These are phyloP conservation scores for Mollisia scopiformis DNA, from an alignment of 2,329 filamentous ascomycete genomes.

Conservation along the genomic window DNA sequence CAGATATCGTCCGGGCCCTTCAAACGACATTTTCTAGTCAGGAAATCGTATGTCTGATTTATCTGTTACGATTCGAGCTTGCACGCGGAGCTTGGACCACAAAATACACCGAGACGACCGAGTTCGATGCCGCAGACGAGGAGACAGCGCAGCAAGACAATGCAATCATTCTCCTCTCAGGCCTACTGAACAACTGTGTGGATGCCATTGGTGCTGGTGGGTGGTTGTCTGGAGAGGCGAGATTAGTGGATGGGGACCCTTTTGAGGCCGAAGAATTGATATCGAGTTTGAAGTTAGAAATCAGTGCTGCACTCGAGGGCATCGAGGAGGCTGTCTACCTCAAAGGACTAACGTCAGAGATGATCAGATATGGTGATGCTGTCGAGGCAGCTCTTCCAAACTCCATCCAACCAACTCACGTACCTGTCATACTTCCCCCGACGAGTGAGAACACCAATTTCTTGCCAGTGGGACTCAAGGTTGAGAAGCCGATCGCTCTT, in stretches of 20 bases:
- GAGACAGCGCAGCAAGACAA: slow-evolving; percentile 61
- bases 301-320: slow-evolving; percentile 72
- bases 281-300: slow-evolving; percentile 66
- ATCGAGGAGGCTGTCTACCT: slow-evolving; percentile 70
- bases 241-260: slow-evolving; percentile 50
- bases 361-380: slow-evolving; percentile 59
- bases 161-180: slow-evolving; percentile 71
- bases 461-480: slow-evolving; percentile 75
- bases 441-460: slow-evolving; percentile 47
- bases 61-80: slow-evolving; percentile 73
- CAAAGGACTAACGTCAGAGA: slow-evolving; percentile 66
- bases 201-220: slow-evolving; percentile 76
- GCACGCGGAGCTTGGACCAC: slow-evolving; percentile 77
- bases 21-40: slow-evolving; percentile 65
- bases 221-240: slow-evolving; percentile 68
- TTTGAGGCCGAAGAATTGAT: slow-evolving; percentile 65
- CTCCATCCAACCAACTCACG: slow-evolving; percentile 40
- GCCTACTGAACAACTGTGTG: slow-evolving; percentile 72
- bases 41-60: slow-evolving; percentile 72
- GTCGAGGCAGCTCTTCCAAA: slow-evolving; percentile 25
- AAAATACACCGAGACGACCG: slow-evolving; percentile 64
- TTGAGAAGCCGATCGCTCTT: slow-evolving; percentile 50
- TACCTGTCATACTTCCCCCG: slow-evolving; percentile 47
- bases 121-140: slow-evolving; percentile 50
- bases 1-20: slow-evolving; percentile 63